These are phyloP conservation scores for Bisporella sp. DNA, from an alignment of 2,329 filamentous ascomycete species.

Conservation along the genomic window DNA sequence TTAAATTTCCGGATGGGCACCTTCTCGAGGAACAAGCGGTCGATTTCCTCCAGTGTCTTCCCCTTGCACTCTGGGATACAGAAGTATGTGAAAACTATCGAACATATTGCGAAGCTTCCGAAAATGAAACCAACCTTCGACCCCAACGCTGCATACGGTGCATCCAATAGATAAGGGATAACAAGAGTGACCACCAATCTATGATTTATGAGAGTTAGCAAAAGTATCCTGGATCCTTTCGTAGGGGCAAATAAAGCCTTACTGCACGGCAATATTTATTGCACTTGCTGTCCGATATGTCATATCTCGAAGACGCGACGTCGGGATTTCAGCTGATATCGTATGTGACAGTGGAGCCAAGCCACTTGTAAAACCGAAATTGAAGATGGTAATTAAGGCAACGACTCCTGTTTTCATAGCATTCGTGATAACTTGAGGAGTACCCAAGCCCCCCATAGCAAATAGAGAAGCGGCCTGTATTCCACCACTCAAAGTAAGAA, in stretches of 20 bases:
- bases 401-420: too few species aligned
- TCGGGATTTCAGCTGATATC: too few species aligned
- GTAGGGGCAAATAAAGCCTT: neutral
- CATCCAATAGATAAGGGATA: constrained; percentile 32
- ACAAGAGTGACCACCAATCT: constrained; percentile 24
- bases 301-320: neutral
- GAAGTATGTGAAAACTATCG: constrained; percentile 20
- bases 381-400: too few species aligned
- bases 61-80: constrained; percentile 56
- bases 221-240: too few species aligned
- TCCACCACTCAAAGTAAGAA: too few species aligned
- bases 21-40: constrained; percentile 52
- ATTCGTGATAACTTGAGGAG: too few species aligned
- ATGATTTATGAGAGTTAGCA: too few species aligned
- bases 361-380: too few species aligned
- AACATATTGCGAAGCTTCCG: constrained; percentile 19
- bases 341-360: too few species aligned
- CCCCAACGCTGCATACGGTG: constrained; percentile 28
- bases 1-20: constrained; percentile 6
- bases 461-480: too few species aligned
- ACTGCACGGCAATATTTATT: neutral
- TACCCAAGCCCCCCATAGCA: too few species aligned
- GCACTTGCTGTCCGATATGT: neutral
- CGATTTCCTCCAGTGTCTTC: constrained; percentile 68
- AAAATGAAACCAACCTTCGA: constrained; percentile 32